Percentiles rank a stretch among this genome's conserved stretches.
These are phyloP conservation scores for Chlamydomonas schloesseri DNA, from an alignment of 139 green algal genomes.

Conservation along the genomic window DNA sequence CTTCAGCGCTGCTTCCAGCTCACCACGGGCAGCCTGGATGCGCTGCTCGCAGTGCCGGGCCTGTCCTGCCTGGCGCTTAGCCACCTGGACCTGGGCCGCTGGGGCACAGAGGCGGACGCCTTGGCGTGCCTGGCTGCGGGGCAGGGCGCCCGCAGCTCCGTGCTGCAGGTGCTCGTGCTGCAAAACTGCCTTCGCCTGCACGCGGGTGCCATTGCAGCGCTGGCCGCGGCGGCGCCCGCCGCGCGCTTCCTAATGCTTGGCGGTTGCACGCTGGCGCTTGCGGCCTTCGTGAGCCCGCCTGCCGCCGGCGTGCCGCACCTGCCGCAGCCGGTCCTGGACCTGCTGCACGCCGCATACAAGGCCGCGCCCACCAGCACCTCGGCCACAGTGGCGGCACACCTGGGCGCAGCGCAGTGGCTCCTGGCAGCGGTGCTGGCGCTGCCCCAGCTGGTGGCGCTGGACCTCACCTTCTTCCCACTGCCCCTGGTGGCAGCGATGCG, in stretches of 20 bases:
- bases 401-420: constrained; percentile 32
- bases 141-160: neutral
- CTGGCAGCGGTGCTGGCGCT: constrained; percentile 45
- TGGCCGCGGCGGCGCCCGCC: neutral
- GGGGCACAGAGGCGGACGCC: neutral
- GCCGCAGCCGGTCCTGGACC: neutral
- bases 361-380: constrained; percentile 3
- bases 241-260: constrained; percentile 30
- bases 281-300: neutral
- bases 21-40: constrained; percentile 41
- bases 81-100: constrained; percentile 49
- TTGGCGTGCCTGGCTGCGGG: neutral
- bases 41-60: constrained; percentile 46
- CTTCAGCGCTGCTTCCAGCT: constrained; percentile 84
- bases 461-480: constrained; percentile 76
- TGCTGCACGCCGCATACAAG: neutral
- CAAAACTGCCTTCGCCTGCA: constrained; percentile 31
- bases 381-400: constrained; percentile 6
- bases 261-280: constrained; percentile 15
- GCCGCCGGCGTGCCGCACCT: neutral
- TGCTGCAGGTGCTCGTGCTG: constrained; percentile 12
- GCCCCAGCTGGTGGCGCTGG: constrained; percentile 65
- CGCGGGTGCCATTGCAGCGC: neutral
- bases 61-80: constrained; percentile 40
- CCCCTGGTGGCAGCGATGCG: neutral